phyloP scores from a whole-genome alignment of 2,329 filamentous ascomycete genomes.

The Cordyceps javanica region DNA sequence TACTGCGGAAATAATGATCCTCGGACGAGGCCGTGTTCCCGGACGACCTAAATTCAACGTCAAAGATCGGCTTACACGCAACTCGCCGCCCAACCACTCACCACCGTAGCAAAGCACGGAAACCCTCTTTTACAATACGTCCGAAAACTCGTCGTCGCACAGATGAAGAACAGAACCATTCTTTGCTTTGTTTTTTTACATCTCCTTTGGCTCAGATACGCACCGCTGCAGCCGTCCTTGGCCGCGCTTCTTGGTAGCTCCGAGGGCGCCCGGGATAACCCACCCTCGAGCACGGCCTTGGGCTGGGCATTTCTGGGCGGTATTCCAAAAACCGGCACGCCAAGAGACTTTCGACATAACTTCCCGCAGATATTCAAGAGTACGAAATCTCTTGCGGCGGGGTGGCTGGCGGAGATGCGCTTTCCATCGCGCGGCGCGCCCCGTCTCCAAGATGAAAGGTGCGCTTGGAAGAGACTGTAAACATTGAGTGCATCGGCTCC shows the following conservation, averaged over 20 bases:
- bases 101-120: neutral
- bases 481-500: slow-evolving; percentile 1
- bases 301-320: slow-evolving; percentile 8
- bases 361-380: neutral
- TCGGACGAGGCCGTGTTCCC: neutral
- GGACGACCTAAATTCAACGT: neutral
- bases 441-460: neutral
- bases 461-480: neutral
- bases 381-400: neutral
- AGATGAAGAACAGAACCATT: no score
- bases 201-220: neutral
- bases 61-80: neutral
- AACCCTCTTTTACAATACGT: no score
- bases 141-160: no score
- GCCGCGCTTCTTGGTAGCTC: neutral
- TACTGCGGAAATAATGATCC: neutral
- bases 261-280: neutral
- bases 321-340: slow-evolving; percentile 6
- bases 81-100: neutral
- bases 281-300: neutral
- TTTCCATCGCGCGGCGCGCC: neutral
- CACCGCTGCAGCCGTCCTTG: neutral
- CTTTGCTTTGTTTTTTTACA: neutral
- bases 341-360: neutral
- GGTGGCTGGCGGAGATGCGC: neutral